Evolutionary conservation across 306 rosid genomes (phyloP), one percentile per base, ranked within the genome.

Genomic region (Rosa chinensis): DNA sequence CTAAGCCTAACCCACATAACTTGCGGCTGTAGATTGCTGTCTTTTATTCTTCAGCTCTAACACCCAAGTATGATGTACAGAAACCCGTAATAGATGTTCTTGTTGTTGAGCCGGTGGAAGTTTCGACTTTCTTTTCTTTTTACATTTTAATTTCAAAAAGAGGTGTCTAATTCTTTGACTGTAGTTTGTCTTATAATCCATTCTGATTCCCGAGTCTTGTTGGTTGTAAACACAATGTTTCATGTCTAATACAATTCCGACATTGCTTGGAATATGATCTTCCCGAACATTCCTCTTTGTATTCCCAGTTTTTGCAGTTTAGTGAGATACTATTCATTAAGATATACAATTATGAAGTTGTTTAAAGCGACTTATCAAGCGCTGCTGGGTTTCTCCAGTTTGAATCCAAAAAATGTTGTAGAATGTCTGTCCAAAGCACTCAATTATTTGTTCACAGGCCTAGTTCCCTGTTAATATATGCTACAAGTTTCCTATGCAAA

Each of bases 1-100:
- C 93, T 9, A 95, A 88, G 87, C 89, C 78, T 85, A 93, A 89
- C 90, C 70, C 84, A 72, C 87, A 78, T 78, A 85, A 82, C 89
- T 79, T 70, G 81, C 84, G 91, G 87, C 87, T 66, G 66, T 95
- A 95, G 88, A 56, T 72, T 55, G 81, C 81, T 10, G 80, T 77
- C 80, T 79, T 73, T 71, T 58, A 85, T 84, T 86, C 85, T 83
- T 87, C 90, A 84, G 87, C 70, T 81, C 95, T 94, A 87, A 92
- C 95, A 82, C 52, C 78, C 82, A 66, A 89, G 84, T 12, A 75
- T 0, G 81, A 44, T 95, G 99, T 93, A 95, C 99, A 95, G 94
- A 86, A 78, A 78, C 85, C 77, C 73, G 87, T 87, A 79, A 87
- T 82, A 82, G 85, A 61, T 72, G 42, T 52, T 76, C 72, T 84